Conservation (phyloP, 2,329 filamentous ascomycete species). For the Zarea fungicola region DNA sequence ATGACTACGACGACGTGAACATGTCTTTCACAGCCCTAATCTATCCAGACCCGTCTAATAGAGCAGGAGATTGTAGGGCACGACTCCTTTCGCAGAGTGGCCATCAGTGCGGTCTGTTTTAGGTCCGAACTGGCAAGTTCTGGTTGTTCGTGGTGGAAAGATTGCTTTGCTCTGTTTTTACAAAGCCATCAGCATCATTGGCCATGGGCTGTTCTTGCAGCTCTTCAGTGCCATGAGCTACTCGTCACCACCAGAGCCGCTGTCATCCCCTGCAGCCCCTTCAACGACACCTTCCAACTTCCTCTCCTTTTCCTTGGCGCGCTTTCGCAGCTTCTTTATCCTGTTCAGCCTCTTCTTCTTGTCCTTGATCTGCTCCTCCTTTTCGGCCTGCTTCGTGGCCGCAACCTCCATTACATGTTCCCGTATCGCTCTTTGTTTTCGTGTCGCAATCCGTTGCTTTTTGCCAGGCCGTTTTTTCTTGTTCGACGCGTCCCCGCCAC, state of each 20-base stretch:
- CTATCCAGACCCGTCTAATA: too few relatives aligned
- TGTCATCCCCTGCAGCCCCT: constrained; percentile 17
- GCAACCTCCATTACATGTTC: constrained; percentile 35
- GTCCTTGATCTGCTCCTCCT: constrained; percentile 52
- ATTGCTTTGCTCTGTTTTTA: too few relatives aligned
- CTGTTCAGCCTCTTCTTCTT: constrained; percentile 52
- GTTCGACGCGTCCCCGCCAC: constrained; percentile 8
- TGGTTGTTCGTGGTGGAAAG: too few relatives aligned
- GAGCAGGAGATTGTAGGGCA: too few relatives aligned
- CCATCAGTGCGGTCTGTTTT: too few relatives aligned
- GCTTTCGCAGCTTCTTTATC: constrained; percentile 39
- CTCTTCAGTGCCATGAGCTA: too few relatives aligned
- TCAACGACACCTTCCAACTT: constrained; percentile 31
- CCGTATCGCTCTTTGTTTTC: constrained; percentile 39
- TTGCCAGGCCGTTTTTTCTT: constrained; percentile 49
- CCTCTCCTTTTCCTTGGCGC: constrained; percentile 54
- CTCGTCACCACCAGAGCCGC: constrained; percentile 20
- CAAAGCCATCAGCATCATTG: too few relatives aligned
- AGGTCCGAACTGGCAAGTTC: too few relatives aligned
- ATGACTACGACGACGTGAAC: too few relatives aligned
- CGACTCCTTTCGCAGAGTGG: too few relatives aligned
- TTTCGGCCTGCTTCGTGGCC: constrained; percentile 37
- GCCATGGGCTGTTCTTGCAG: too few relatives aligned
- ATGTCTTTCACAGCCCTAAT: too few relatives aligned
- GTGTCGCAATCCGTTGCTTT: constrained; percentile 49